phyloP scores from a whole-genome alignment of 345 rosid genomes.

The Atalantia buxifolia region DNA sequence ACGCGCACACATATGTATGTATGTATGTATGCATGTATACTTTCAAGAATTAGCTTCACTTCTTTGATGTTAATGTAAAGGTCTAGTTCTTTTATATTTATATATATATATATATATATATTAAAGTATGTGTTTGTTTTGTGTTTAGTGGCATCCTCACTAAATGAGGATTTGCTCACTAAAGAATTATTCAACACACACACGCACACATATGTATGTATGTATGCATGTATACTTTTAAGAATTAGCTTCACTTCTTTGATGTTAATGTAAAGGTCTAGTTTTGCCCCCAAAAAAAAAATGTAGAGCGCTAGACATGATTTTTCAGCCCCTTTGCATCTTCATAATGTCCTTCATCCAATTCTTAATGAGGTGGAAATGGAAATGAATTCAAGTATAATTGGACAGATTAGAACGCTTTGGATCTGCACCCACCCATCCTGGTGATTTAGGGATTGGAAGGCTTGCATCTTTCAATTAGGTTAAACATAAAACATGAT shows the following conservation, averaged over 20 bases:
- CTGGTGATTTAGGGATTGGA: background rate
- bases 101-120: too few relatives aligned
- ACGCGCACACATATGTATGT: too few relatives aligned
- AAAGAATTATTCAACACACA: too few relatives aligned
- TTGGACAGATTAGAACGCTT: background rate
- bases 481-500: background rate
- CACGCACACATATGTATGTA: too few relatives aligned
- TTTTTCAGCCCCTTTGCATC: background rate
- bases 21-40: background rate
- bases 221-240: background rate
- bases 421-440: background rate
- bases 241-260: background rate
- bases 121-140: background rate
- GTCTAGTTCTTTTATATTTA: too few relatives aligned
- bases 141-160: too few relatives aligned
- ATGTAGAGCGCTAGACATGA: background rate
- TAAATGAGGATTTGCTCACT: too few relatives aligned
- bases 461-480: background rate
- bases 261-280: background rate
- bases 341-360: background rate
- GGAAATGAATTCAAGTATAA: background rate
- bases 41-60: background rate
- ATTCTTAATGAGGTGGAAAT: background rate
- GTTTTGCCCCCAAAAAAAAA: too few relatives aligned
- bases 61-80: background rate